phyloP scores from a whole-genome alignment of 495 filamentous ascomycete species.

The Chaetomidium leptoderma region DNA sequence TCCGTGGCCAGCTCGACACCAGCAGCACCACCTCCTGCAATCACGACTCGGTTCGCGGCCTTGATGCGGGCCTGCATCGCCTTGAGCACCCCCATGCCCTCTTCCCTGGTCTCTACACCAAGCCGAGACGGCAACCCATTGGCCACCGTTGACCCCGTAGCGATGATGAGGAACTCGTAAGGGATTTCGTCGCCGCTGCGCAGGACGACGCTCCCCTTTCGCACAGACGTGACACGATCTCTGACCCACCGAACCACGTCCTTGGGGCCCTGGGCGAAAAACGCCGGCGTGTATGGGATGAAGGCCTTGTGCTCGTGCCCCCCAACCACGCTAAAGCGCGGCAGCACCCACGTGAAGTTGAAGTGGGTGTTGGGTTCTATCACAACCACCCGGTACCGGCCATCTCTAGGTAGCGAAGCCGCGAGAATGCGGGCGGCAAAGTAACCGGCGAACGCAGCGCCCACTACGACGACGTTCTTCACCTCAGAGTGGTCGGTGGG shows the following conservation, averaged over 20 bases:
- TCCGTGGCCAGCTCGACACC: constrained; percentile 59
- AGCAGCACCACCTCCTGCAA: constrained; percentile 58
- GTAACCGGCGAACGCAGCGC: constrained; percentile 54
- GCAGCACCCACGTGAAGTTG: constrained; percentile 54
- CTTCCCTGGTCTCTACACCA: constrained; percentile 38
- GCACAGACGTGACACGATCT: constrained; percentile 31
- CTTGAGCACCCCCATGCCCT: constrained; percentile 46
- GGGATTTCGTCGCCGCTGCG: constrained; percentile 33
- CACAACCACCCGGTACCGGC: constrained; percentile 42
- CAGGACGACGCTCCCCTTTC: constrained; percentile 25
- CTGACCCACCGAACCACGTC: constrained; percentile 35
- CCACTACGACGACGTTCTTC: constrained; percentile 50
- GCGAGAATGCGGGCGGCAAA: constrained; percentile 44
- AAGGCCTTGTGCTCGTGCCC: constrained; percentile 46
- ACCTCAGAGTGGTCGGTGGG: constrained; percentile 7
- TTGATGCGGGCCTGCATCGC: constrained; percentile 35
- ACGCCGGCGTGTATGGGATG: constrained; percentile 43
- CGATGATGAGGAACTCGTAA: constrained; percentile 56
- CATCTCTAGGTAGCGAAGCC: constrained; percentile 43
- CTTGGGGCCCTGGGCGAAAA: constrained; percentile 25
- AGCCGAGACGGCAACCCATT: constrained; percentile 52
- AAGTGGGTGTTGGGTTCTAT: constrained; percentile 58
- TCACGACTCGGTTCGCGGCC: constrained; percentile 42
- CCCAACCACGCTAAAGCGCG: constrained; percentile 44
- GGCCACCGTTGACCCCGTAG: constrained; percentile 46